Evolutionary conservation across 2,329 filamentous ascomycete genomes (phyloP).

Genomic region (Cladosporium colombiae): DNA sequence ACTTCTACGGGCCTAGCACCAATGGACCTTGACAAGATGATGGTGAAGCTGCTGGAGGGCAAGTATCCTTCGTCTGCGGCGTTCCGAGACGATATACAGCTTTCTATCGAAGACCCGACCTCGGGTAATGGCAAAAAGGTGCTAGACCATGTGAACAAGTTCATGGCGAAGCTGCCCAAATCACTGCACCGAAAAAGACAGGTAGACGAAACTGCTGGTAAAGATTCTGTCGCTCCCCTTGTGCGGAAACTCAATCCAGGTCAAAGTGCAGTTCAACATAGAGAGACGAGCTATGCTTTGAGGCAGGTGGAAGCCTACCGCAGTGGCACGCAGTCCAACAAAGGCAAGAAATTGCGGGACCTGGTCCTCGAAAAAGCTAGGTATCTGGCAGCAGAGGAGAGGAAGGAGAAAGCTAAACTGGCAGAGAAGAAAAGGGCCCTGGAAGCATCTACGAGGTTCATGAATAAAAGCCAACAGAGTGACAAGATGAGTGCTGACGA

Average conservation of each 20-base stretch:
- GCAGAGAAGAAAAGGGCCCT: too few species aligned
- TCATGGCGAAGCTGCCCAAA: background rate
- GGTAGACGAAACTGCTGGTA: background rate
- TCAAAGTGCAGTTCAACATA: background rate
- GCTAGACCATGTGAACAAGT: background rate
- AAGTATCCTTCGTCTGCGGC: background rate
- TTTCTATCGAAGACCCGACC: too few species aligned
- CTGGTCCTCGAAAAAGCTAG: background rate
- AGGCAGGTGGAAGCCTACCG: conserved; percentile 1
- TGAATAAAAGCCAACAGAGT: too few species aligned
- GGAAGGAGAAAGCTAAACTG: too few species aligned
- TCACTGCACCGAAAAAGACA: background rate
- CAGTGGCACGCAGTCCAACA: background rate
- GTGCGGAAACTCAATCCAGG: background rate
- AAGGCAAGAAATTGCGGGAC: background rate
- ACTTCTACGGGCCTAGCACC: background rate
- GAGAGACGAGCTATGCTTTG: background rate
- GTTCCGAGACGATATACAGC: background rate
- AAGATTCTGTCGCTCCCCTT: too few species aligned
- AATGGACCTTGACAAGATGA: background rate
- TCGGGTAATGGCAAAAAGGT: background rate
- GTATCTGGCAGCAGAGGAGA: too few species aligned
- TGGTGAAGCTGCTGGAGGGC: background rate
- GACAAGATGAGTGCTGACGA: too few species aligned
- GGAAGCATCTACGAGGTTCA: too few species aligned